Conservation (phyloP, 1,139 yeast species). For the Lodderomyces theae region DNA sequence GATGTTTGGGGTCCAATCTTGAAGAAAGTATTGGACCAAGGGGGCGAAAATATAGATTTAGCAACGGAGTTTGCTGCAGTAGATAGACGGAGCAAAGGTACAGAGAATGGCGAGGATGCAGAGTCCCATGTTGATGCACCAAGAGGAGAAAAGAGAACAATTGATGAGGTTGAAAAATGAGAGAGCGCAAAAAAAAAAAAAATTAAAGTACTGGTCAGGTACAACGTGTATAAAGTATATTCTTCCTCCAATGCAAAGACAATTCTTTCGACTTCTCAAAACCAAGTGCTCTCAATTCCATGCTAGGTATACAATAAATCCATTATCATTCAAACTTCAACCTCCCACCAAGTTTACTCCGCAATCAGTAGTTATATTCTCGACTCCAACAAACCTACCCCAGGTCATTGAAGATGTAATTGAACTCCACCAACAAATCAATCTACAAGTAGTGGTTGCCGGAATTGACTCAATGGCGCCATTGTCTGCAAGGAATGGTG, state of each 20-base stretch:
- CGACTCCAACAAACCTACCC: slow-evolving; percentile 45
- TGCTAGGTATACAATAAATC: slow-evolving; percentile 22
- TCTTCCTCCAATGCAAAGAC: background rate
- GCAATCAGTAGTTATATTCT: slow-evolving; percentile 29
- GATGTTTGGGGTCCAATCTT: slow-evolving; percentile 70
- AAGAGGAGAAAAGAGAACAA: slow-evolving; percentile 23
- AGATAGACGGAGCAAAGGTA: slow-evolving; percentile 1
- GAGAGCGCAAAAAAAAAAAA: slow-evolving; percentile 8
- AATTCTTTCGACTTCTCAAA: slow-evolving; percentile 3
- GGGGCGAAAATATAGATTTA: slow-evolving; percentile 28
- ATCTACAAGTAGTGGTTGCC: slow-evolving; percentile 46
- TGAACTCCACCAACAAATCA: slow-evolving; percentile 22
- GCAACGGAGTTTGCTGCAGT: slow-evolving; percentile 21
- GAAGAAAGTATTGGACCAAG: slow-evolving; percentile 43
- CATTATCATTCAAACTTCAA: slow-evolving; percentile 15
- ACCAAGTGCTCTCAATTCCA: slow-evolving; percentile 6
- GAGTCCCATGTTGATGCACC: slow-evolving; percentile 4
- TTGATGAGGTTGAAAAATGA: slow-evolving; percentile 24
- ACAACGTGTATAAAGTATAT: background rate
- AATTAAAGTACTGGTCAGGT: too few species aligned
- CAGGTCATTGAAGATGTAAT: slow-evolving; percentile 33
- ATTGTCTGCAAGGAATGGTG: slow-evolving; percentile 38
- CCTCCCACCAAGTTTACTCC: slow-evolving; percentile 19
- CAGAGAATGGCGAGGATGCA: slow-evolving; percentile 1
- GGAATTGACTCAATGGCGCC: slow-evolving; percentile 48